Evolutionary conservation across 805 yeast genomes (phyloP), one percentile per base, ranked within the genome.

Genomic region (Starmerella riodocensis): DNA sequence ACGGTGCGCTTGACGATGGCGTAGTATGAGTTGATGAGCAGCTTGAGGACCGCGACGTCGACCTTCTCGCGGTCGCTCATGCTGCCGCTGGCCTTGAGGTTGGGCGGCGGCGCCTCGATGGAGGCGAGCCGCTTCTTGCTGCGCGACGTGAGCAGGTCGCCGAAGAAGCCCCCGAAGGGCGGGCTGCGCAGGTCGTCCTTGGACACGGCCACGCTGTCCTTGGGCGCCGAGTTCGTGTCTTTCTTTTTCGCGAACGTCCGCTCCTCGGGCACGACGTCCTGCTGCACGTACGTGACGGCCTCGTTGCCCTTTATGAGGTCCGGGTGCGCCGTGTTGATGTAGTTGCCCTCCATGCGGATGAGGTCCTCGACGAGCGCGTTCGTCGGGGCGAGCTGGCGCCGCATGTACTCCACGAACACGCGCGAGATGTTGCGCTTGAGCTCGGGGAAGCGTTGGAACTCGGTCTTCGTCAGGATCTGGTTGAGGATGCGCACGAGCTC

Each of bases 311-410:
- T 85, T 54, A 91, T 69, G 54, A 91, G 72, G 58, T 91, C 97
- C 5, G 97, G 96, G 58, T 91, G 98, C 1, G 95, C 96, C 5
- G 97, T 91, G 63, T 91, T 91, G 53, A 91, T 85, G 61, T 91
- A 91, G 11, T 93, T 79, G 54, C 82, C 84, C 61, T 91, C 98
- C 41, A 93, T 67, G 41, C 64, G 65, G 47, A 91, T 86, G 37
- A 91, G 67, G 59, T 91, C 95, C 33, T 70, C 63, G 31, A 86
- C 94, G 53, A 91, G 82, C 33, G 70, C 69, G 59, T 79, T 86
- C 19, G 98, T 85, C 43, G 98, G 97, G 20, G 75, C 60, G 49
- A 83, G 73, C 26, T 82, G 77, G 45, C 74, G 78, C 54, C 93
- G 75, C 56, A 91, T 67, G 54, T 74, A 88, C 50, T 76, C 80